Evolutionary conservation across 441 rosid genomes (phyloP).

Genomic region (Manihot esculenta): DNA sequence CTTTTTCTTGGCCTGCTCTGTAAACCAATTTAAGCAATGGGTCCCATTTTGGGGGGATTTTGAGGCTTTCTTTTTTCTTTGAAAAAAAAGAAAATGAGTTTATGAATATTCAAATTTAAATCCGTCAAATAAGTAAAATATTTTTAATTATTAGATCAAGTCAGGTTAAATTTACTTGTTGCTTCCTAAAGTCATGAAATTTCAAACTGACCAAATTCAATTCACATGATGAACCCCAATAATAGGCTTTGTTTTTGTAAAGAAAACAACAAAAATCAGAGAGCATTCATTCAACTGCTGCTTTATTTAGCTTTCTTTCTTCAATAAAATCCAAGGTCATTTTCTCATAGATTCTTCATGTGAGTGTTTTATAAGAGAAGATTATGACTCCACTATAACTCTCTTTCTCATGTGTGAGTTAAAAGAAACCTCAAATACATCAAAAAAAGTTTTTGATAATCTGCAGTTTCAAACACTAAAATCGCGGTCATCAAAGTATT

Average conservation of each 20-base stretch:
- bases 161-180: too few species aligned
- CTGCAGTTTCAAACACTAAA: too few species aligned
- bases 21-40: slow-evolving; percentile 29
- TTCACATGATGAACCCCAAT: slow-evolving; percentile 47
- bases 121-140: too few species aligned
- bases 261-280: slow-evolving; percentile 8
- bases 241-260: slow-evolving; percentile 22
- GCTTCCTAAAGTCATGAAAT: slow-evolving; percentile 21
- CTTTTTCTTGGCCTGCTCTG: slow-evolving; percentile 47
- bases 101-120: too few species aligned
- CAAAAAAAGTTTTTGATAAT: too few species aligned
- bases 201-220: slow-evolving; percentile 47
- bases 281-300: slow-evolving; percentile 21
- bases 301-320: slow-evolving; percentile 27
- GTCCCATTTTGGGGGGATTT: slow-evolving; percentile 39
- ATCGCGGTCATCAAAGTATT: too few species aligned
- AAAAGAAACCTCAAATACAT: slow-evolving; percentile 24
- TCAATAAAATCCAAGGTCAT: slow-evolving; percentile 38
- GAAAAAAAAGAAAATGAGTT: too few species aligned
- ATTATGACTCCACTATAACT: slow-evolving; percentile 28
- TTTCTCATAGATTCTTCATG: slow-evolving; percentile 53
- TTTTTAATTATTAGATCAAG: too few species aligned
- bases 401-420: background rate
- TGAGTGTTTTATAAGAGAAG: slow-evolving; percentile 29
- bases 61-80: background rate